Evolutionary conservation across 176 grass and related monocot species (phyloP).

Genomic region (Oryza longistaminata): DNA sequence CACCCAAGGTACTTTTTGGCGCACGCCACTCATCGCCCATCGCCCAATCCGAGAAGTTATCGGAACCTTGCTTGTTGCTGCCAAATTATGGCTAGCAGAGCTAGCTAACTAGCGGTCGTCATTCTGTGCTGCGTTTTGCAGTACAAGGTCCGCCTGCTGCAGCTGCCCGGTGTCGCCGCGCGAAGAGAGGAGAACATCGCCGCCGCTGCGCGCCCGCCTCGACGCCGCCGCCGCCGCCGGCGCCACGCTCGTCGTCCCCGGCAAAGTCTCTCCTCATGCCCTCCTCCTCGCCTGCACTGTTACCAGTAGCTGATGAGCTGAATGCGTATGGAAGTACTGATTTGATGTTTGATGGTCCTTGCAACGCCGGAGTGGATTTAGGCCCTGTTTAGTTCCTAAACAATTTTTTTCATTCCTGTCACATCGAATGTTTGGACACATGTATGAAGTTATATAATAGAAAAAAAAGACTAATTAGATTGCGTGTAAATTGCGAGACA

Average conservation of each 20-base stretch:
- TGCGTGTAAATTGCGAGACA: too few relatives aligned
- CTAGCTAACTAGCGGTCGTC: neutral
- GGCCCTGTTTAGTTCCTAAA: too few relatives aligned
- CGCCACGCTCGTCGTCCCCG: constrained; percentile 53
- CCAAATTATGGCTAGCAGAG: neutral
- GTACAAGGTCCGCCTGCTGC: constrained; percentile 69
- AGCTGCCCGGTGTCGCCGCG: constrained; percentile 49
- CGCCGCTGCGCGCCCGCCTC: constrained; percentile 40
- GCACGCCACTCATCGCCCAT: neutral
- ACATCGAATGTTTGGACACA: too few relatives aligned
- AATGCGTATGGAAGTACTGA: neutral
- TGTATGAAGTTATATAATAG: too few relatives aligned
- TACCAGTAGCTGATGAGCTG: neutral
- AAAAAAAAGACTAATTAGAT: too few relatives aligned
- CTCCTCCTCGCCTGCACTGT: neutral
- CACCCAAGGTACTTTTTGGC: neutral
- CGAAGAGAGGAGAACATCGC: constrained; percentile 57
- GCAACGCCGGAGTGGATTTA: constrained; percentile 42
- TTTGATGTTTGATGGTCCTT: neutral
- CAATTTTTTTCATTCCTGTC: too few relatives aligned
- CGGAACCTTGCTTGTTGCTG: neutral
- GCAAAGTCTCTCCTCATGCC: constrained; percentile 26
- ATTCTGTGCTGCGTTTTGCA: neutral
- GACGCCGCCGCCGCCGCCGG: constrained; percentile 42
- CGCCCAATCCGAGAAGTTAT: neutral